Conservation (phyloP, 331 rosid species). For the Saraca asoca region DNA sequence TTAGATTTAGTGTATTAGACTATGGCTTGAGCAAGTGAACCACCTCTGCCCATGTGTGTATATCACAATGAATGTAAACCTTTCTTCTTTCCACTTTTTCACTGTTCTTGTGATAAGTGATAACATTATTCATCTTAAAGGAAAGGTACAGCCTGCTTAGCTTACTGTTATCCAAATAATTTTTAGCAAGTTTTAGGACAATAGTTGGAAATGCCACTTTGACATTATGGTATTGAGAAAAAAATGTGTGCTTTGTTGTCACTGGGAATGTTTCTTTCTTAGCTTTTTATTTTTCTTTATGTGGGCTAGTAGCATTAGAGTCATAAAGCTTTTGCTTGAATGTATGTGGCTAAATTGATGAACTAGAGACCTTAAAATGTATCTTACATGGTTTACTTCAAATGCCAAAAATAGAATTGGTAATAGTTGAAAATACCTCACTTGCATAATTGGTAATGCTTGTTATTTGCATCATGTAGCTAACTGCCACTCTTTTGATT, state of each 20-base stretch:
- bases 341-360: neutral
- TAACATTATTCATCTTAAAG: conserved; percentile 29
- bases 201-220: conserved; percentile 25
- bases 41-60: neutral
- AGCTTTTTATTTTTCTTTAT: neutral
- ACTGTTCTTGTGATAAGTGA: neutral
- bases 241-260: conserved; percentile 11
- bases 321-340: neutral
- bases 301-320: conserved; percentile 18
- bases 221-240: conserved; percentile 27
- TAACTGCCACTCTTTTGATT: too few species aligned
- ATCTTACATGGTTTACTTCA: neutral
- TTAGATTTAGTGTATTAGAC: neutral
- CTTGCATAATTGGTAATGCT: too few species aligned
- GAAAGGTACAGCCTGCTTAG: conserved; percentile 66
- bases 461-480: too few species aligned
- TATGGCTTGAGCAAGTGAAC: conserved; percentile 2
- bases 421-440: too few species aligned
- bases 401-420: conserved; percentile 12
- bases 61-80: conserved; percentile 6
- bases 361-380: conserved; percentile 3
- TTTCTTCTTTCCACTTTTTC: conserved; percentile 5
- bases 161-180: conserved; percentile 15
- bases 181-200: neutral
- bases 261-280: neutral